phyloP scores from a whole-genome alignment of 2,329 filamentous ascomycete genomes.

The Trichocomaceae sp. region DNA sequence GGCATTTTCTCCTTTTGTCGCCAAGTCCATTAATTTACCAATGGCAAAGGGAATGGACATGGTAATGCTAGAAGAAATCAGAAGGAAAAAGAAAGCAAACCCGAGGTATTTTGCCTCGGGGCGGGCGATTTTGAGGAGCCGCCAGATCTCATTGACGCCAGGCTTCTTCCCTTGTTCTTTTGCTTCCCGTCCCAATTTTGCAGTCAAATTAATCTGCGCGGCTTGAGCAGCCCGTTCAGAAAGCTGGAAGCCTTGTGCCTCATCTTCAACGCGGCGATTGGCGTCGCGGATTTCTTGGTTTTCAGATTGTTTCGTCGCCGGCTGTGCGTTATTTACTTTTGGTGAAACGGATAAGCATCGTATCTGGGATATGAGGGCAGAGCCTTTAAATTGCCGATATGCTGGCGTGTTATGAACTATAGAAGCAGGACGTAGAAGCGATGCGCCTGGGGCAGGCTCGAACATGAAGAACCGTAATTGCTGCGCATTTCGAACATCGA shows the following conservation, averaged over 20 bases:
- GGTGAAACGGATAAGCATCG: slow-evolving; percentile 25
- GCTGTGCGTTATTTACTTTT: slow-evolving; percentile 23
- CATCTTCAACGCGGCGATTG: slow-evolving; percentile 39
- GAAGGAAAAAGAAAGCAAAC: slow-evolving; percentile 73
- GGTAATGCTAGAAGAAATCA: slow-evolving; percentile 85
- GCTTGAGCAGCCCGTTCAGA: slow-evolving; percentile 82
- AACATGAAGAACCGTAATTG: slow-evolving; percentile 16
- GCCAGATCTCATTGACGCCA: slow-evolving; percentile 70
- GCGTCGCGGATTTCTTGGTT: slow-evolving; percentile 22
- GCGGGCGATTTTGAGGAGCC: slow-evolving; percentile 79
- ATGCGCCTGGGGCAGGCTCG: neutral
- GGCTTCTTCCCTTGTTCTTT: slow-evolving; percentile 45
- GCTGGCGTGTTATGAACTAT: neutral
- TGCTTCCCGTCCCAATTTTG: slow-evolving; percentile 78
- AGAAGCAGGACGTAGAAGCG: slow-evolving; percentile 14
- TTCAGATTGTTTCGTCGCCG: slow-evolving; percentile 15
- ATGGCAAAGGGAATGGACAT: slow-evolving; percentile 97
- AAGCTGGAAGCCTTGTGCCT: slow-evolving; percentile 58
- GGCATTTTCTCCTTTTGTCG: slow-evolving; percentile 62
- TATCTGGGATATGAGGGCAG: slow-evolving; percentile 18
- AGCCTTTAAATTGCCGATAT: neutral
- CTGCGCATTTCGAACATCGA: slow-evolving; percentile 17
- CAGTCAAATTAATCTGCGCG: slow-evolving; percentile 81
- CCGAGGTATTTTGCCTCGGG: slow-evolving; percentile 74
- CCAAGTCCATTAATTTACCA: slow-evolving; percentile 87